Base-by-base conservation (phyloP, 257 asterid genomes). In the Forsythia suspensa region DNA sequence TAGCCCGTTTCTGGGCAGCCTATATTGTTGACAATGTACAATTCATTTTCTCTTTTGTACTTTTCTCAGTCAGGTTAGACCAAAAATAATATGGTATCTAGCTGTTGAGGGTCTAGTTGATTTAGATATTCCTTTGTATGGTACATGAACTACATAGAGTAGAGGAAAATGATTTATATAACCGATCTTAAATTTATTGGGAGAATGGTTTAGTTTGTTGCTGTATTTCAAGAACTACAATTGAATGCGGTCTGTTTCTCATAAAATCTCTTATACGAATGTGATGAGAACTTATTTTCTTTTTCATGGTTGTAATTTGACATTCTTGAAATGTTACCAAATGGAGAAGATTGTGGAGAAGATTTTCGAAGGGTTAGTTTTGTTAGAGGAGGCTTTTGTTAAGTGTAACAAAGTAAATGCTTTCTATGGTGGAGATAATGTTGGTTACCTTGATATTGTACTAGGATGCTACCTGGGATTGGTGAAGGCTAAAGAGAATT, bases 361-460 rank as follows among this genome's bases (percentile, higher is more conserved):
- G 42, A 74, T 86, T 75, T 36, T 18, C 0, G 93, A 88, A 85
- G 92, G 93, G 0, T 39, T 84, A 10, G 80, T 24, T 13, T 40
- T 89, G 41, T 38, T 92, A 87, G 94, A 92, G 67, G 92, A 80
- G 72, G 96, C 87, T 18, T 90, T 88, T 71, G 80, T 44, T n/a
- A 86, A 81, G 72, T 72, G 84, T 75, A 82, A 90, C 89, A 89
- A 88, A 72, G 96, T 90, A 15, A 85, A 85, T 13, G 75, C 44
- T 7, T 90, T 83, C 73, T 92, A 87, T 40, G 90, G 92, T 13
- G 94, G 91, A 43, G 92, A 91, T 15, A 81, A 44, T 15, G 80
- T 88, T 51, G 96, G 96, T 4, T 89, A 75, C 75, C 24, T 91
- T 42, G 97, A 90, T 83, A 77, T 89, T 59, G 93, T 88, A 6